phyloP scores from a whole-genome alignment of 805 yeast genomes.

The Starmerella apis region DNA sequence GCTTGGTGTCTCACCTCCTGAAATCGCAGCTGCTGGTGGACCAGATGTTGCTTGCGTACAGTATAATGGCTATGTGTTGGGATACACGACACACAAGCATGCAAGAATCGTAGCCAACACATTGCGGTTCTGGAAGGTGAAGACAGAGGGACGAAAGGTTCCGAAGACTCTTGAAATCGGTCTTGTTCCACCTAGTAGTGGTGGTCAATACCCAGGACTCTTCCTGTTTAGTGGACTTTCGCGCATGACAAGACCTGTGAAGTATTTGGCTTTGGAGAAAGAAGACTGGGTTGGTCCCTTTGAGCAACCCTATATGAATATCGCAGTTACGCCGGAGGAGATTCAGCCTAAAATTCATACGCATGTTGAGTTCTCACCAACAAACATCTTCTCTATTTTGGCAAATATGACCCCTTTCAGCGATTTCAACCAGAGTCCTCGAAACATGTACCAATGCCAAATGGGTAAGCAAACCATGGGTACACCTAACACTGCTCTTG shows the following conservation, averaged over 20 bases:
- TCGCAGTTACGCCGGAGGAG: constrained; percentile 90
- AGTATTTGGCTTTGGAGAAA: constrained; percentile 74
- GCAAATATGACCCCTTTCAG: constrained; percentile 97
- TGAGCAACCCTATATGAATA: constrained; percentile 93
- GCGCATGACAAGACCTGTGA: constrained; percentile 92
- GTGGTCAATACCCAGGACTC: constrained; percentile 96
- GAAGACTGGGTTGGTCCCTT: constrained; percentile 91
- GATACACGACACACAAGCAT: constrained; percentile 87
- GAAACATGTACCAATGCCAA: constrained; percentile 99
- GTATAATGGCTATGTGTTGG: constrained; percentile 81
- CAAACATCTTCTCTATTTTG: constrained; percentile 83
- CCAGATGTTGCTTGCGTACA: constrained; percentile 83
- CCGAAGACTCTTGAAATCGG: constrained; percentile 89
- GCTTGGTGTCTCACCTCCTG: constrained; percentile 63
- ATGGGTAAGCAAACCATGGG: constrained; percentile 99
- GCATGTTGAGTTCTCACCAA: constrained; percentile 92
- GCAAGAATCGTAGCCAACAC: constrained; percentile 83
- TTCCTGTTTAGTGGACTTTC: constrained; percentile 85
- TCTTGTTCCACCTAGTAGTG: constrained; percentile 86
- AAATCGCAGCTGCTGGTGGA: constrained; percentile 76
- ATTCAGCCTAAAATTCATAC: constrained; percentile 70
- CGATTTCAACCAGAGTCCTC: constrained; percentile 96
- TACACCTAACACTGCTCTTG: constrained; percentile 94
- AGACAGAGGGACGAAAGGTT: constrained; percentile 41
- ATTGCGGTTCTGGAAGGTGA: constrained; percentile 80